Conservation (phyloP, 2,329 filamentous ascomycete genomes). For the Penicillium paneum region DNA sequence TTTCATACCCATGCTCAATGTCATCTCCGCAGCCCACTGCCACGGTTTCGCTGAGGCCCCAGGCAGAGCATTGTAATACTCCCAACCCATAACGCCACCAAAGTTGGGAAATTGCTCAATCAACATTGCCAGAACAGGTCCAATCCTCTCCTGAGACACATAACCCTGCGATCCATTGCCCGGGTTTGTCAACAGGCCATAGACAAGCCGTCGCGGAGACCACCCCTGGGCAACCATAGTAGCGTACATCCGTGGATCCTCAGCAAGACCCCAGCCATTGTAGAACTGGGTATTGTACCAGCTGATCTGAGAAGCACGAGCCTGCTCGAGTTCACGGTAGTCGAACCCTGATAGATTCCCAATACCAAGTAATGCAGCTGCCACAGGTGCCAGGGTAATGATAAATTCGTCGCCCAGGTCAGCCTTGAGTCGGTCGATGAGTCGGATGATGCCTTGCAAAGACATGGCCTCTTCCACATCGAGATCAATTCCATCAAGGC, state of each 20-base stretch:
- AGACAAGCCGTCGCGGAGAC: constrained; percentile 68
- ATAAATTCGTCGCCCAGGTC: constrained; percentile 58
- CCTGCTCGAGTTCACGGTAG: constrained; percentile 70
- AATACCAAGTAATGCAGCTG: constrained; percentile 65
- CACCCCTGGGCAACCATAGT: constrained; percentile 58
- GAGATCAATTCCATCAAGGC: constrained; percentile 69
- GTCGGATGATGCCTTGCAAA: constrained; percentile 61
- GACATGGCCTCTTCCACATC: constrained; percentile 77
- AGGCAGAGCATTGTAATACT: constrained; percentile 82
- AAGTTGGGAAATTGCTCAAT: constrained; percentile 64
- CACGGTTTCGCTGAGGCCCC: constrained; percentile 63
- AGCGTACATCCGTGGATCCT: constrained; percentile 46
- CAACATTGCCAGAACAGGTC: constrained; percentile 56
- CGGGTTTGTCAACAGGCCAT: constrained; percentile 77
- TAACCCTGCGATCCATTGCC: constrained; percentile 65
- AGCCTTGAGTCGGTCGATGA: constrained; percentile 63
- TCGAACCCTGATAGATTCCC: constrained; percentile 73
- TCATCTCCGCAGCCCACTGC: constrained; percentile 74
- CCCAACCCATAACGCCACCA: constrained; percentile 91
- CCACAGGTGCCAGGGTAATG: constrained; percentile 78
- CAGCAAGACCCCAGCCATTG: constrained; percentile 76
- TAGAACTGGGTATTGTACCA: constrained; percentile 97
- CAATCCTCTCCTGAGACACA: constrained; percentile 58
- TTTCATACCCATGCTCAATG: constrained; percentile 47
- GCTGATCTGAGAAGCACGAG: constrained; percentile 62